These are phyloP conservation scores for Schizochytrium sp. DNA, from an alignment of 108 stramenopile species.

Conservation along the genomic window DNA sequence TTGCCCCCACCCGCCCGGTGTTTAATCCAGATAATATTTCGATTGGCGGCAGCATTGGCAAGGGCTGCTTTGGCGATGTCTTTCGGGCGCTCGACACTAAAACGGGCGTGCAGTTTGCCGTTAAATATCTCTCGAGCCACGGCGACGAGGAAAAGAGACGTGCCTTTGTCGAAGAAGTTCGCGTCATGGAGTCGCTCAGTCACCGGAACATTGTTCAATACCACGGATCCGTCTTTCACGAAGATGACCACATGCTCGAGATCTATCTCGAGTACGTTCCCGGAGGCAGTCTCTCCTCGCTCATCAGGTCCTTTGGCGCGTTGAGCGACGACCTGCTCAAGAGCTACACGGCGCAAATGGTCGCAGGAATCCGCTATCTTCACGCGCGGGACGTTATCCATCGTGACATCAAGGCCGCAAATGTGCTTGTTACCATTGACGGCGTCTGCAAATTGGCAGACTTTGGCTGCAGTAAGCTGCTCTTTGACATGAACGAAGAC, in stretches of 20 bases:
- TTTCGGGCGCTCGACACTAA: background rate
- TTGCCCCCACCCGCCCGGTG: background rate
- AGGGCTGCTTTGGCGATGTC: background rate
- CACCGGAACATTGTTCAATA: constrained; percentile 50
- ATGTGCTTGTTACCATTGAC: constrained; percentile 48
- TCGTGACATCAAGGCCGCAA: constrained; percentile 58
- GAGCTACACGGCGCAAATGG: constrained; percentile 35
- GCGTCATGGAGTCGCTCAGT: constrained; percentile 38
- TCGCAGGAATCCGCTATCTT: constrained; percentile 41
- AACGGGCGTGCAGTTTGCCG: background rate
- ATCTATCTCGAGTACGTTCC: constrained; percentile 53
- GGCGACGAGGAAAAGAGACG: background rate
- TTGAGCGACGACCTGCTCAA: constrained; percentile 31
- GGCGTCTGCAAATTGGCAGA: constrained; percentile 16
- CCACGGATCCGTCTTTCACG: constrained; percentile 29
- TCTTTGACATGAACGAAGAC: background rate
- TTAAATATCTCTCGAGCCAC: constrained; percentile 1
- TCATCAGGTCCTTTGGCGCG: constrained; percentile 38
- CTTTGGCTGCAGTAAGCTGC: constrained; percentile 18
- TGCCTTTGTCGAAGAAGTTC: constrained; percentile 27
- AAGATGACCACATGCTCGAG: constrained; percentile 19
- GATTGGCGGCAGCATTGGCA: background rate
- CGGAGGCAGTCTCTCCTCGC: constrained; percentile 40
- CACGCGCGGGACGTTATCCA: constrained; percentile 49
- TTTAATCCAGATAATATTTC: background rate